Conservation (phyloP, 371 early-diverging fungal species). For the Rhizopus arrhizus region DNA sequence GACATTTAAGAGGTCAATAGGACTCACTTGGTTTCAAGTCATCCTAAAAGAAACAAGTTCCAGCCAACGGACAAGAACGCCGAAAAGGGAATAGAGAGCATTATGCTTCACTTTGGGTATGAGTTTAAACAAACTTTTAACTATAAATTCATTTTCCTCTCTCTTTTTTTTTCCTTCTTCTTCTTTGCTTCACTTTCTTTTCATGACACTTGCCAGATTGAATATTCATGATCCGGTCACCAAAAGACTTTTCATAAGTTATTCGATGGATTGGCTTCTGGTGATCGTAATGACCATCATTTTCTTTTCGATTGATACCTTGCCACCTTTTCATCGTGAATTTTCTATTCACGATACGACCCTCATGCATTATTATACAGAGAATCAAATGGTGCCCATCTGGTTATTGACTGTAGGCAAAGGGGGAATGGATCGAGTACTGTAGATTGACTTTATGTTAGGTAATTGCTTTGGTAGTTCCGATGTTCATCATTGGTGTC, state of each 20-base stretch:
- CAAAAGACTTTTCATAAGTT: slow-evolving; percentile 48
- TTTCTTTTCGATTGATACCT: slow-evolving; percentile 52
- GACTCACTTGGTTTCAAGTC: too few species aligned
- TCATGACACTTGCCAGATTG: not conserved
- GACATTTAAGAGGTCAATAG: too few species aligned
- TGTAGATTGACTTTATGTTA: not conserved
- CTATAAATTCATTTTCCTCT: not conserved
- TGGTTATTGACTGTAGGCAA: slow-evolving; percentile 51
- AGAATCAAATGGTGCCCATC: slow-evolving; percentile 57
- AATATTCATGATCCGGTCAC: not conserved
- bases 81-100: too few species aligned
- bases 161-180: not conserved
- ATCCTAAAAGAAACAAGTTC: too few species aligned
- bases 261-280: slow-evolving; percentile 65
- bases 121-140: too few species aligned
- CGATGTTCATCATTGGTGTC: slow-evolving; percentile 52
- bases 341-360: slow-evolving; percentile 68
- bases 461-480: slow-evolving; percentile 54
- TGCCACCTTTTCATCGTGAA: slow-evolving; percentile 69
- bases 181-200: too few species aligned
- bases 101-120: too few species aligned
- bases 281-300: slow-evolving; percentile 55
- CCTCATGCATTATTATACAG: slow-evolving; percentile 59
- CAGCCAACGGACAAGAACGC: too few species aligned
- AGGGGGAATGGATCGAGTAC: not conserved